These are phyloP conservation scores for Albatrellus ellisii DNA, from an alignment of 768 basidiomycete genomes.

Conservation along the genomic window DNA sequence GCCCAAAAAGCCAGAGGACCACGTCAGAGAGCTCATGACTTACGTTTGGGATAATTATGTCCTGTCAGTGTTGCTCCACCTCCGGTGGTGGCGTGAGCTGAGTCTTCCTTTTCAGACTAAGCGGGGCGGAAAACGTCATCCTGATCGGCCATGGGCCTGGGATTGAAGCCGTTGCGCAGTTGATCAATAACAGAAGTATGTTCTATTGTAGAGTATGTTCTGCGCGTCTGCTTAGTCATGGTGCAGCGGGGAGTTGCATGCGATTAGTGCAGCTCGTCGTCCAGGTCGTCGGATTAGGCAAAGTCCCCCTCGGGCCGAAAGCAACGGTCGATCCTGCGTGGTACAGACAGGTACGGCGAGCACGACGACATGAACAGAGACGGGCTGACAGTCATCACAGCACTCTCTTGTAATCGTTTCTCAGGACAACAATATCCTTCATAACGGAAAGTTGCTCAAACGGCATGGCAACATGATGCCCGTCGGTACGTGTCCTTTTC, in stretches of 20 bases:
- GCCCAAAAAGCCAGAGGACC: constrained; percentile 18
- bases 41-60: constrained; percentile 98
- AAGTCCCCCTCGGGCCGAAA: constrained; percentile 12
- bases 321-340: constrained; percentile 25
- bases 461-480: constrained; percentile 53
- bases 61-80: constrained; percentile 39
- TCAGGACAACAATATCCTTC: constrained; percentile 37
- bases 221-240: background rate
- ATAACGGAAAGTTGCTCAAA: constrained; percentile 29
- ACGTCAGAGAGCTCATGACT: constrained; percentile 45
- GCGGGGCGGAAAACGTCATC: constrained; percentile 57
- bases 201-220: no score
- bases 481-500: constrained; percentile 35
- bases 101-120: constrained; percentile 35
- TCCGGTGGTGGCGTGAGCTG: background rate
- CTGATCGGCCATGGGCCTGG: constrained; percentile 85
- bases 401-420: constrained; percentile 65
- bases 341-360: constrained; percentile 50
- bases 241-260: constrained; percentile 36
- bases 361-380: background rate
- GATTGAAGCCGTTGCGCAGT: constrained; percentile 59
- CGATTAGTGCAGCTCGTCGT: constrained; percentile 19
- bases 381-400: constrained; percentile 24
- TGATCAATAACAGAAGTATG: constrained; percentile 53
- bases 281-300: constrained; percentile 12